Base-by-base conservation (phyloP, 495 filamentous ascomycete genomes). In the Platismatia glauca region DNA sequence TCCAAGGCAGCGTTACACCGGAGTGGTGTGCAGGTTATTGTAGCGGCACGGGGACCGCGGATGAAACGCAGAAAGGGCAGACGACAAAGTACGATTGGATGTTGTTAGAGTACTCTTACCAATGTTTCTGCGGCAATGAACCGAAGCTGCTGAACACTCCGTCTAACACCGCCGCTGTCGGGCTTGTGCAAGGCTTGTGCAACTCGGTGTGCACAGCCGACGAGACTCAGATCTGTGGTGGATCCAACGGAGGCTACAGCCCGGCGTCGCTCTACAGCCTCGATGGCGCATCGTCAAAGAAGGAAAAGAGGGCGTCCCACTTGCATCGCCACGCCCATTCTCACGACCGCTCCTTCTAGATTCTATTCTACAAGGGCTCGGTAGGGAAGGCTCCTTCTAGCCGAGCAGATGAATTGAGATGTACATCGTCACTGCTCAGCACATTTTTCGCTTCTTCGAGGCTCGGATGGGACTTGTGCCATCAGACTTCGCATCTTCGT, bases 81-180 rank as follows among this genome's bases (percentile, higher is more conserved):
- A 43, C 50, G 38, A 60, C 48, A n/a, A 63, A 59, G 18, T 64
- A 57, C 50, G 52, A 37, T 16, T 62, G 65, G 41, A 53, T 66
- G 13, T 55, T 62, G 27, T 57, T 66, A 22, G 65, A 69, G 55
- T 65, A 69, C 52, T 61, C 61, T 13, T 58, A 55, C 37, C 67
- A 69, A 33, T 69, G 67, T 50, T 69, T 69, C 59, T 69, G 67
- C 46, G 65, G 65, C 44, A 53, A 67, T 38, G 55, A 41, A 7
- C 57, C 12, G n/a, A 12, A 9, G 2, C 16, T 46, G 9, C 24
- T 31, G 29, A n/a, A 53, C 33, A 53, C 2, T 7, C 27, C 50
- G 18, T 53, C 50, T 11, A 53, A 53, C 50, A 33, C 1, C 7
- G 50, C 29, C 48, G n/a, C 8, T 7, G 18, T 13, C 20, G 59